Base-by-base conservation (phyloP, 2,329 filamentous ascomycete genomes). In the Penicillium capsulatum region DNA sequence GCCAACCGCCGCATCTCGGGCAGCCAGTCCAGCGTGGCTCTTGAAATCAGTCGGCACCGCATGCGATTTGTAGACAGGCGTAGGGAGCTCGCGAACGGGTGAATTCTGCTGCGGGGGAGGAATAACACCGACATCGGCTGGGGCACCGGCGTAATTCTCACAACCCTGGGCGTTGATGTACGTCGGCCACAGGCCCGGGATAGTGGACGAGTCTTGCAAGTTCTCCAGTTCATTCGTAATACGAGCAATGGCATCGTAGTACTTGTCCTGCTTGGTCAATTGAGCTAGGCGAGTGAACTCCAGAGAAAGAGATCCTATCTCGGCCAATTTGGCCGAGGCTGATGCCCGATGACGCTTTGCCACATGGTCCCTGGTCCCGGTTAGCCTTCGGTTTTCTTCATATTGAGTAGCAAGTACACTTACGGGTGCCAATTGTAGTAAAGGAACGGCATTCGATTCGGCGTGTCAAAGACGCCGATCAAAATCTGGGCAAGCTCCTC, bases 251-350 rank as follows among this genome's bases (percentile, higher is more conserved):
- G 88, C 89, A 66, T 95, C 90, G 59, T 94, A 96, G 66, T 94
- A 96, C 60, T 83, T 89, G 51, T 83, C 67, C 44, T 91, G 73
- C 41, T 80, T 79, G 0, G 90, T 95, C 47, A 96, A 71, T 64
- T 96, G 90, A 7, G 89, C 86, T 31, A 96, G 74, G 11, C 88
- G 79, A 1, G 88, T 95, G 62, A 96, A 95, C 61, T 96, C 90
- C 72, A 96, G 75, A 7, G 83, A 83, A 47, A 96, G 70, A 8
- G 86, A 86, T 2, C 84, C 90, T 20, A 92, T 63, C 63, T 92
- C 86, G 47, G 75, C 79, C 53, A 84, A 66, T 53, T 83, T 63
- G 38, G 77, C 76, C 34, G 68, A 64, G 4, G 59, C 65, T 42
- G 71, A 68, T 1, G 85, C 85, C 16, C 76, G 74, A 52, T 81